Evolutionary conservation across 2,329 filamentous ascomycete genomes (phyloP), one percentile per base, ranked within the genome.

Genomic region (Ophiostoma triangulosporum): DNA sequence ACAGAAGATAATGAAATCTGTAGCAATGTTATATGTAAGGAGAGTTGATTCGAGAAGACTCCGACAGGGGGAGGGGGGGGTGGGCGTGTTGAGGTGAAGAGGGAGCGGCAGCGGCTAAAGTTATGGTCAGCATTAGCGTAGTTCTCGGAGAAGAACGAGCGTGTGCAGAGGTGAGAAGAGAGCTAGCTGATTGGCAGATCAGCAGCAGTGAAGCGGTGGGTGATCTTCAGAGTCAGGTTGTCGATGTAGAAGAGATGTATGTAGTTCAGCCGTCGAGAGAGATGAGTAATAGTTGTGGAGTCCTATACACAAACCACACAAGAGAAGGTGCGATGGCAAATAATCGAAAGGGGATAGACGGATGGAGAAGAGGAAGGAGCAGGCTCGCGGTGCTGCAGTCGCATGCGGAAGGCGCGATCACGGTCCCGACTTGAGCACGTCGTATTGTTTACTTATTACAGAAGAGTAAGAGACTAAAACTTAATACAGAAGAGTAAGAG

Each of bases 361-460:
- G 46, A 15, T 20, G 9, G 17, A 15, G n/a, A 48, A 9, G 17
- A 15, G 22, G 43, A 32, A 48, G 24, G 29, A 12, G 48, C 48
- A 36, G 33, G 48, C 33, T 36, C 45, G 38, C 49, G 53, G 33
- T 31, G 54, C 40, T 31, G 54, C 26, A 48, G 52, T 56, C 49
- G 54, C 45, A 54, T 57, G 51, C 52, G 51, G 55, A 52, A 51
- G 50, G 50, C 9, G 11, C 50, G 35, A 32, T 35, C 24, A 24
- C 43, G 43, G 40, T 45, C 22, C 11, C 26, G 15, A 46, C 26
- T 46, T 27, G 6, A 22, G n/a, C n/a, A n/a, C n/a, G n/a, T n/a
- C n/a, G 31, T 33, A 11, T 12, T 6, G 3, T 6, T 33, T n/a
- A n/a, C n/a, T n/a, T n/a, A n/a, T n/a, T n/a, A n/a, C n/a, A n/a